Conservation (phyloP, 2,329 filamentous ascomycete species). For the Hypoxylon sp. region DNA sequence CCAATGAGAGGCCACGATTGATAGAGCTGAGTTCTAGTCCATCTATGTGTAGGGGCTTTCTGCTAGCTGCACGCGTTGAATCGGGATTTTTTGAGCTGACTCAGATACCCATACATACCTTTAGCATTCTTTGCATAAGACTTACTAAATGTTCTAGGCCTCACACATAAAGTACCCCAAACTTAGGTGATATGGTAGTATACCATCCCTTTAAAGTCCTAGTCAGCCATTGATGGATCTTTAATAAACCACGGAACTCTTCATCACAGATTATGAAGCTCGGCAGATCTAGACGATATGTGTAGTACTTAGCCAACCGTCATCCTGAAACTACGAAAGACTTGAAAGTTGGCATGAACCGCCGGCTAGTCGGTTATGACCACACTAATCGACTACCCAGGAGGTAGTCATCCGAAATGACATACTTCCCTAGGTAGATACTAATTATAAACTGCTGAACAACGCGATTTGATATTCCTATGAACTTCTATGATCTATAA, state of each 20-base stretch:
- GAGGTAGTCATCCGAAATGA: not conserved
- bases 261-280: not conserved
- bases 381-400: not conserved
- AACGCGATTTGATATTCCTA: not conserved
- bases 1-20: not conserved
- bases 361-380: not conserved
- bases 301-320: not conserved
- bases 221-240: constrained; percentile 4
- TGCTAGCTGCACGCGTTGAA: not conserved
- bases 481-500: not conserved
- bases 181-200: not conserved
- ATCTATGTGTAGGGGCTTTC: not conserved
- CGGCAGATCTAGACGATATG: not conserved
- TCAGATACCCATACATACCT: constrained; percentile 12
- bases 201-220: not conserved
- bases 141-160: not conserved
- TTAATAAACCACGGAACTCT: not conserved
- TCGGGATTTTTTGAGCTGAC: constrained; percentile 22
- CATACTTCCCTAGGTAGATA: not conserved
- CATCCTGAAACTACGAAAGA: constrained; percentile 8
- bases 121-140: constrained; percentile 1
- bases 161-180: not conserved
- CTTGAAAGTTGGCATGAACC: constrained; percentile 6
- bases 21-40: not conserved
- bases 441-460: not conserved